phyloP scores from a whole-genome alignment of 192 early-diverging fungal genomes.

The Helicostylum pulchrum region DNA sequence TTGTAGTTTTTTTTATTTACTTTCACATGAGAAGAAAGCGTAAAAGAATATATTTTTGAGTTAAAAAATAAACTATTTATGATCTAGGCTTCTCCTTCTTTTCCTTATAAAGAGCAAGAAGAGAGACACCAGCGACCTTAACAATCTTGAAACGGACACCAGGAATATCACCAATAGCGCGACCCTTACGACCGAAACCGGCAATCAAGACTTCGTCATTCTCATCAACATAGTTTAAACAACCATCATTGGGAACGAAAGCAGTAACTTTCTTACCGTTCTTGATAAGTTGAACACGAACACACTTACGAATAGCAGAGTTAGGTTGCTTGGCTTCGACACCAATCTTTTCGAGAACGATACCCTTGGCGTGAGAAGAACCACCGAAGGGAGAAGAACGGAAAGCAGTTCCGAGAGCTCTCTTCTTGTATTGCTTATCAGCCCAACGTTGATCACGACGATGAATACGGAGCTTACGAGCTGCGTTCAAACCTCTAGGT shows the following conservation, averaged over 20 bases:
- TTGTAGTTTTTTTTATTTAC: not conserved
- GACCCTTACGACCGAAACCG: constrained; percentile 99
- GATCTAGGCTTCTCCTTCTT: constrained; percentile 99
- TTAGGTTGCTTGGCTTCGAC: constrained; percentile 99
- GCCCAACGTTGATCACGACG: constrained; percentile 99
- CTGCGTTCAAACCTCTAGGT: constrained; percentile 98
- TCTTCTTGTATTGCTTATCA: constrained; percentile 98
- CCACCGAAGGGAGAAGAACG: constrained; percentile 98
- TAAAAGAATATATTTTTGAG: constrained; percentile 1
- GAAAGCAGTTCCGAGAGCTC: constrained; percentile 96
- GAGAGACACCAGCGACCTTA: constrained; percentile 99
- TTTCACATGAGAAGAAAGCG: not conserved
- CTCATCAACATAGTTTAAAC: constrained; percentile 99
- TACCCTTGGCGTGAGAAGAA: constrained; percentile 99
- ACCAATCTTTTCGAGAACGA: constrained; percentile 99
- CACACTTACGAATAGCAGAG: constrained; percentile 99
- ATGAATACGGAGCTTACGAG: constrained; percentile 96
- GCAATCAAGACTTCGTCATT: constrained; percentile 99
- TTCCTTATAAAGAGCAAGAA: constrained; percentile 99
- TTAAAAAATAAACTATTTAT: constrained; percentile 43
- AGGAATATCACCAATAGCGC: constrained; percentile 98
- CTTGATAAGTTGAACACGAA: constrained; percentile 99
- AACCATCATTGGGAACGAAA: constrained; percentile 99
- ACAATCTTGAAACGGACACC: constrained; percentile 99
- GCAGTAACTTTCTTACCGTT: constrained; percentile 99